These are phyloP conservation scores for Rhododendron simsii DNA, from an alignment of 148 eudicot species.

Conservation along the genomic window DNA sequence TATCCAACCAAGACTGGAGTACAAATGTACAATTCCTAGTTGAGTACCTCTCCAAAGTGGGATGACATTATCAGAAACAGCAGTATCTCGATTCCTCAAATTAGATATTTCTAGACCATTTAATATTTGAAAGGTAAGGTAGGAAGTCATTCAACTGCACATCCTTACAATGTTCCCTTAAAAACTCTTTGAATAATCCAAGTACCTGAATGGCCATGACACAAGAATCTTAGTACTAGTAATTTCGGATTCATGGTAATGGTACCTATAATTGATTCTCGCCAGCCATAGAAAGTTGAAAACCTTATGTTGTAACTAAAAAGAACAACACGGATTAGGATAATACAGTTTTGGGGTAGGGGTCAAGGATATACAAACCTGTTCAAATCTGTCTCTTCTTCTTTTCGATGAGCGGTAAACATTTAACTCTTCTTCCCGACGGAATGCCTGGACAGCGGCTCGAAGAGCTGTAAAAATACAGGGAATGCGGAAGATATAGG, in stretches of 20 bases:
- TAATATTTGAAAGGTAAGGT: not conserved
- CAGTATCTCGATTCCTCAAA: not conserved
- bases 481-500: not conserved
- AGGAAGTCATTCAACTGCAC: not conserved
- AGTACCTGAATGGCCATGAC: not conserved
- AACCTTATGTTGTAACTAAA: too few species aligned
- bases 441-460: constrained; percentile 73
- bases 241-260: not conserved
- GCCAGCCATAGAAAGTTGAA: not conserved
- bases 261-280: not conserved
- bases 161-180: not conserved
- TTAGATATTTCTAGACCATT: not conserved
- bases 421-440: constrained; percentile 64
- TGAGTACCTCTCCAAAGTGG: not conserved
- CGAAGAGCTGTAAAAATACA: constrained; percentile 55
- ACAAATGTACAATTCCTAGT: not conserved
- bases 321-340: not conserved
- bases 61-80: not conserved
- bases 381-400: constrained; percentile 74
- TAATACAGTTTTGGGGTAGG: not conserved
- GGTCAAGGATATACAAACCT: constrained; percentile 32
- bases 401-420: constrained; percentile 55
- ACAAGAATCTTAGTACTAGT: not conserved
- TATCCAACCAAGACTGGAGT: not conserved
- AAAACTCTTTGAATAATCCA: not conserved